Evolutionary conservation across 1,139 yeast genomes (phyloP), one percentile per base, ranked within the genome.

Genomic region (Pneumocystis murina): DNA sequence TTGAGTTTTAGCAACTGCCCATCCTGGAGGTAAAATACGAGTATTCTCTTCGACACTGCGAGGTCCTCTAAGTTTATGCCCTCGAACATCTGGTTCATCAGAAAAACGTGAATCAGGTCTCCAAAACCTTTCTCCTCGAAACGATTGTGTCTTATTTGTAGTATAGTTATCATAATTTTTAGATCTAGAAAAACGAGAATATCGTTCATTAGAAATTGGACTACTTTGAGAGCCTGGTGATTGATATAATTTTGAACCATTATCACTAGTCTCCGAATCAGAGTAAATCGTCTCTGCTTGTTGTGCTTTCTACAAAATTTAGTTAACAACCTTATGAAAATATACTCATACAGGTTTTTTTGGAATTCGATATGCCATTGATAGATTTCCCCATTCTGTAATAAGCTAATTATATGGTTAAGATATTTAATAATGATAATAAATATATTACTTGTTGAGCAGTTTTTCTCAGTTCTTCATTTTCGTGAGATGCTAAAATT

Each of bases 291-390:
- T 24, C 24, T 48, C 55, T 48, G 28, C 17, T 48, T 12, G 55
- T 10, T 48, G 55, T 48, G n/a, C 6, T 48, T 48, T 48, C 55
- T 48, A 12, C 7, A 48, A 48, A 48, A 24, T 3, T 24, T n/a
- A n/a, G 33, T 48, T 24, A 48, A 43, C 24, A 43, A 48, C 17
- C 14, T 24, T 48, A 41, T 48, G 14, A 48, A 48, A 48, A 48
- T 48, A 36, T 67, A 63, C 54, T 70, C 72, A 14, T 75, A 72
- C 66, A 86, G 84, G 0, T 24, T 48, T 48, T 48, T 48, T 48
- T 20, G 92, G 92, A 62, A 92, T 92, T 65, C 95, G 81, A 71
- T 86, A 87, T 7, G 92, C 94, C 82, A 88, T 84, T 71, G 87
- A 84, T 67, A 89, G 80, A 41, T 77, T 77, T 59, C 85, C 78